Evolutionary conservation across 805 yeast genomes (phyloP), one percentile per base, ranked within the genome.

Genomic region (Saccharomyces cerevisiae): DNA sequence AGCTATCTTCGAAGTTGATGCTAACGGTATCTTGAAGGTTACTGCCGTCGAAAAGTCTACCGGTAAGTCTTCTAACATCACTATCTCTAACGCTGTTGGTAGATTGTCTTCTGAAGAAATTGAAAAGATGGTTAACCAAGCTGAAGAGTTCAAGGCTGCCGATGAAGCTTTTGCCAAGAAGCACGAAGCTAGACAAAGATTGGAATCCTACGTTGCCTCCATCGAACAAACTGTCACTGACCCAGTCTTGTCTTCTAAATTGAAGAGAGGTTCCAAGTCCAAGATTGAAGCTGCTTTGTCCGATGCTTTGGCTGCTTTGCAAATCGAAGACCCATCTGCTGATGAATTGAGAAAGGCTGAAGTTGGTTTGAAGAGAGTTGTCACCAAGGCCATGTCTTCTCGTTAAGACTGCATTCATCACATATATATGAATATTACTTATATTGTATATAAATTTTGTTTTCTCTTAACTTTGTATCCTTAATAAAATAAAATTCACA

Each of bases 81-180:
- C 97, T 75, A 92, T 92, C 83, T 89, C 96, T 67, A 91, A 92
- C 86, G 95, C 96, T 71, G 92, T 90, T 73, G 97, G 97, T 76
- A 87, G 96, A 86, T 87, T 91, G 74, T 85, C 97, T 59, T 82
- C 89, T 73, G 89, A 88, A 68, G 97, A 91, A 72, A 91, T 91
- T 65, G 97, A 92, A 79, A 87, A 89, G 88, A 91, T 91, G 95
- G 91, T 91, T 73, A 81, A 81, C 77, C 97, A 92, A 73, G 97
- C 97, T 69, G 98, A 91, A 80, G 87, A 88, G 78, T 91, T 89
- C 96, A 91, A 91, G 88, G 80, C 90, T 72, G 87, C 95, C 69
- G 98, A 91, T 78, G 97, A 91, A 74, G 96, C 94, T 70, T 92
- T 91, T 87, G 92, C 97, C 79, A 91, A 90, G 90, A 86, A 87